Conservation (phyloP, 768 basidiomycete genomes). For the Pholiota molesta region DNA sequence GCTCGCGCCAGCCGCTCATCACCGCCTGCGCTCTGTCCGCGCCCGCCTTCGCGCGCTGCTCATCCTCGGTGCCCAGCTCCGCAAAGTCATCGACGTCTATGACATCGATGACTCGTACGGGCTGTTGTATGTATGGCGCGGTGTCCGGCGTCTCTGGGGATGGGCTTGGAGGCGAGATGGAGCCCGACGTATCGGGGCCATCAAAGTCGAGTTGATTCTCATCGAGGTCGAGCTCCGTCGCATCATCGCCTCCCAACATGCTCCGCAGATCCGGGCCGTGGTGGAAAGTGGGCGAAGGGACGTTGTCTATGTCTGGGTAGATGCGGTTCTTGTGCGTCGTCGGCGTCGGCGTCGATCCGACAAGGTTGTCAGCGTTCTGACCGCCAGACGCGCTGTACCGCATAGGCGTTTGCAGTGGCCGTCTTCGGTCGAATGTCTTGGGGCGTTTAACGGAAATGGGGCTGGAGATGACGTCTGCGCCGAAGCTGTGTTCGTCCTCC, state of each 20-base stretch:
- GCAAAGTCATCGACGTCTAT: slow-evolving; percentile 32
- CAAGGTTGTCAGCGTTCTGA: slow-evolving; percentile 12
- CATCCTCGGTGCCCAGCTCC: slow-evolving; percentile 28
- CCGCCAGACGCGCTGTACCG: background rate
- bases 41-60: slow-evolving; percentile 2
- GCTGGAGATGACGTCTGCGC: slow-evolving; percentile 31
- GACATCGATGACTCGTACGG: slow-evolving; percentile 7
- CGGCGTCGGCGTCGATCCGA: slow-evolving; percentile 23
- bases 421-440: slow-evolving; percentile 1
- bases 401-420: slow-evolving; percentile 14
- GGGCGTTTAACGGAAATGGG: slow-evolving; percentile 31
- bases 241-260: slow-evolving; percentile 19
- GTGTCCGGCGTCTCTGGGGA: slow-evolving; percentile 37
- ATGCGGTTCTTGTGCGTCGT: slow-evolving; percentile 4
- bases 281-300: slow-evolving; percentile 25
- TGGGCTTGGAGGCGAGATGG: slow-evolving; percentile 33
- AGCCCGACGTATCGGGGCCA: slow-evolving; percentile 16
- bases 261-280: slow-evolving; percentile 28
- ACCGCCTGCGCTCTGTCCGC: slow-evolving; percentile 24
- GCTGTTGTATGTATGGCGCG: slow-evolving; percentile 8
- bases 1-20: slow-evolving; percentile 33
- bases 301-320: slow-evolving; percentile 17
- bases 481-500: slow-evolving; percentile 21
- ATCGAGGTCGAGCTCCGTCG: slow-evolving; percentile 11
- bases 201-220: slow-evolving; percentile 8